These are phyloP conservation scores for Monilinia laxa DNA, from an alignment of 2,329 filamentous ascomycete species.

Conservation along the genomic window DNA sequence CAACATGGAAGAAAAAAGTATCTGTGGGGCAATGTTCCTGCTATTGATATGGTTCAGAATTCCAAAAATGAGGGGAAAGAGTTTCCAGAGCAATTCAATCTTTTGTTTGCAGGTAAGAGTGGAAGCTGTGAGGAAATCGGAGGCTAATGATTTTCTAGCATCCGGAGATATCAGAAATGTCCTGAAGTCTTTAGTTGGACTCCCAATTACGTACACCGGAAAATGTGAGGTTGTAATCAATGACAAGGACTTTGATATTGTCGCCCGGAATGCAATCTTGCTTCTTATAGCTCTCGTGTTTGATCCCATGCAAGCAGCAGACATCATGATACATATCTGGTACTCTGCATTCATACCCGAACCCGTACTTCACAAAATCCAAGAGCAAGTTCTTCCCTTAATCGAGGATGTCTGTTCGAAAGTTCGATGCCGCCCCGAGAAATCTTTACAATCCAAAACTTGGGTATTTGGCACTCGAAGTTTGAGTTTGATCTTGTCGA, in stretches of 20 bases:
- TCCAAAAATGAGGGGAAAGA: constrained; percentile 8
- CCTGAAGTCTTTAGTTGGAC: constrained; percentile 37
- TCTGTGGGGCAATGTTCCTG: constrained; percentile 22
- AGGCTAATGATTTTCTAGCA: neutral
- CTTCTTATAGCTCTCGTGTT: constrained; percentile 16
- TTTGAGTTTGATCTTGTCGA: constrained; percentile 9
- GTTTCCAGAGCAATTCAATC: constrained; percentile 3
- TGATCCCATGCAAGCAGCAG: neutral
- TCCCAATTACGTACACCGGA: constrained; percentile 25
- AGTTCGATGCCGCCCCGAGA: neutral
- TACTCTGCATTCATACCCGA: constrained; percentile 18
- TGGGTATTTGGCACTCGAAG: constrained; percentile 14
- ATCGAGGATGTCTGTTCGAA: constrained; percentile 11
- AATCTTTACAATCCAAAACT: constrained; percentile 19
- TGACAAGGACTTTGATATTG: constrained; percentile 26
- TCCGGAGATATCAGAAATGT: constrained; percentile 48
- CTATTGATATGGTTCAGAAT: constrained; percentile 10
- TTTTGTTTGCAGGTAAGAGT: constrained; percentile 14
- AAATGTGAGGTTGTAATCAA: constrained; percentile 42
- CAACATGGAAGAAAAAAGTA: constrained; percentile 14
- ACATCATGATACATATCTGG: constrained; percentile 21
- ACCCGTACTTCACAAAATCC: neutral
- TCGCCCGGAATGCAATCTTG: constrained; percentile 19
- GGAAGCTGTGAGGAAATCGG: neutral
- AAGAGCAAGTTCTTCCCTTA: constrained; percentile 1